Base-by-base conservation (phyloP, 2,329 filamentous ascomycete species). In the Phyllosticta ampelicida region DNA sequence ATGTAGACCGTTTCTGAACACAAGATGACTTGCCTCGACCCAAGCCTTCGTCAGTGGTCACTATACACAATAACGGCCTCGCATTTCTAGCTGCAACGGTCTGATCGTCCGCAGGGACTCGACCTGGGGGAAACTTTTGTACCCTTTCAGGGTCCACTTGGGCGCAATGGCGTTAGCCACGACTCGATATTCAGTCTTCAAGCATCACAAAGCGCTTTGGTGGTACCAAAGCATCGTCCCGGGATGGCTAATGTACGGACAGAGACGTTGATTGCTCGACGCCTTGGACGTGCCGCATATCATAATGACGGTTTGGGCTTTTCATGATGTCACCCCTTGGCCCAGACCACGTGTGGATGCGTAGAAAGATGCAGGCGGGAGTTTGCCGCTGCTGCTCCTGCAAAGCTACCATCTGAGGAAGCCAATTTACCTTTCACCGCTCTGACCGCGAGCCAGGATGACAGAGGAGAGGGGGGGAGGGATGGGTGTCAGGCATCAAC, bases 11-110 rank as follows among this genome's bases (percentile, higher is more conserved):
- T 57, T 53, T 51, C 48, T 48, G 54, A 23, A 20, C 20, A 28
- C 11, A 20, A 50, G 23, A 26, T 21, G 44, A 23, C 10, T 54
- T 20, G 29, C 23, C 28, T 44, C 21, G 36, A 44, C 13, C 36
- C 16, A 36, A 6, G 36, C 16, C 54, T 50, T 51, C 20, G 54
- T 36, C 55, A 56, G 18, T 53, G 16, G 20, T 4, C 29, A 36
- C 50, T 58, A 53, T 29, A 21, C 55, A 55, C 57, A 59, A 55
- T 29, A 59, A 59, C 57, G 57, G 50, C 57, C 23, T 53, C 51
- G 30, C 51, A 53, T 53, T 29, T 13, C 21, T 18, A 4, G n/a
- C 53, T 59, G 57, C 54, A 59, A 59, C 57, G 56, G 30, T 51
- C 56, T 54, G 56, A 48, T 54, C 52, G 21, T 51, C 55, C 50